Conservation (phyloP, 495 filamentous ascomycete species). For the Entonaema liquescens region DNA sequence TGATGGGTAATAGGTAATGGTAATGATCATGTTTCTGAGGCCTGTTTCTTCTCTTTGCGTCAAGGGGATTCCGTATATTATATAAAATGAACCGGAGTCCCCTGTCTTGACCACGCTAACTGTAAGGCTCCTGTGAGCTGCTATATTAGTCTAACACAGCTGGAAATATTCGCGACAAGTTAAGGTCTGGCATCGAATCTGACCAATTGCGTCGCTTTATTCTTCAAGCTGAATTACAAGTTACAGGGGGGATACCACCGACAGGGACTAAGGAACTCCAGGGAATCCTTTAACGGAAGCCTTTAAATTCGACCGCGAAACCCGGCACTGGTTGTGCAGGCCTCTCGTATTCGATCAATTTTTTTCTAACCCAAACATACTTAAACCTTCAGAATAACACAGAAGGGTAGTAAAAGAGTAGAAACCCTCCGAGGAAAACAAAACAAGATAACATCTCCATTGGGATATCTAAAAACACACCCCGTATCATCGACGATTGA, state of each 20-base stretch:
- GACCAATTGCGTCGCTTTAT: slow-evolving; percentile 27
- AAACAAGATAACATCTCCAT: neutral
- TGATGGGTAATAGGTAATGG: neutral
- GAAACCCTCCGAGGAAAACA: neutral
- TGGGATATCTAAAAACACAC: neutral
- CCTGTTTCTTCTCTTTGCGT: neutral
- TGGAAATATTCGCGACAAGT: slow-evolving; percentile 25
- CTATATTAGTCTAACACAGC: slow-evolving; percentile 35
- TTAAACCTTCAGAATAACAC: slow-evolving; percentile 14
- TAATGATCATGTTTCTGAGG: neutral
- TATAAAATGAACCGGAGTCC: slow-evolving; percentile 17
- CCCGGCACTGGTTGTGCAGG: slow-evolving; percentile 33
- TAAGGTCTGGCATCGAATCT: slow-evolving; percentile 13
- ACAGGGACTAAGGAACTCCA: slow-evolving; percentile 32
- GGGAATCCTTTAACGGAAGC: slow-evolving; percentile 40
- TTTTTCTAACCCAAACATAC: slow-evolving; percentile 36
- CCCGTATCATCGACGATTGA: neutral
- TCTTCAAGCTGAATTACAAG: slow-evolving; percentile 35
- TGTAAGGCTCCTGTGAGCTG: slow-evolving; percentile 9
- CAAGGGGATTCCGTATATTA: neutral
- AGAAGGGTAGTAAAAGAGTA: slow-evolving; percentile 8
- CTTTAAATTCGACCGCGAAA: slow-evolving; percentile 43
- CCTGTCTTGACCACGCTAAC: slow-evolving; percentile 4
- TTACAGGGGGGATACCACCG: slow-evolving; percentile 23
- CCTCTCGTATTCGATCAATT: slow-evolving; percentile 39